A percentile compares a stretch with the other conserved stretches of the same genome.
Conservation (phyloP, 2,329 filamentous ascomycete genomes). For the Cercospora zeina region DNA sequence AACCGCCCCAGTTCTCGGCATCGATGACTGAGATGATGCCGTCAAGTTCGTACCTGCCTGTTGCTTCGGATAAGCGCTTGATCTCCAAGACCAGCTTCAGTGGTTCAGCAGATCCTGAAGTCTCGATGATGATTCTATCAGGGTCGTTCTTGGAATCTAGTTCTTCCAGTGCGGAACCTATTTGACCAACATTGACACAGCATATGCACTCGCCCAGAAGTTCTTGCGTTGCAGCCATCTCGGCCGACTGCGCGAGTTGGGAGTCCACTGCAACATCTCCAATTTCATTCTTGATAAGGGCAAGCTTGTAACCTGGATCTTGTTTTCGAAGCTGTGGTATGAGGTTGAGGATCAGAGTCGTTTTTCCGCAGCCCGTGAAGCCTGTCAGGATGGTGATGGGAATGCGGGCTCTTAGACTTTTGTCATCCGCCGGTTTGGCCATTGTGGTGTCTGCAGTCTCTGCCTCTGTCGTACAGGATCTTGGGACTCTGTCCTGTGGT, state of each 20-base stretch:
- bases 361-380: constrained; percentile 95
- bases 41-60: constrained; percentile 71
- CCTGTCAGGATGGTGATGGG: constrained; percentile 94
- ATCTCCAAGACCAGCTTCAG: constrained; percentile 89
- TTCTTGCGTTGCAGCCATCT: constrained; percentile 87
- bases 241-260: constrained; percentile 76
- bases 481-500: not conserved
- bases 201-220: constrained; percentile 97
- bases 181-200: constrained; percentile 94
- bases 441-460: not conserved
- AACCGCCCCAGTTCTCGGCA: constrained; percentile 92
- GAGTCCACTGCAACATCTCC: constrained; percentile 93
- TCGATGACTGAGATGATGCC: constrained; percentile 89
- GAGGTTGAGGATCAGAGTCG: constrained; percentile 90
- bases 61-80: constrained; percentile 73
- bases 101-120: constrained; percentile 77
- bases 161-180: constrained; percentile 75
- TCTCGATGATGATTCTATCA: constrained; percentile 92
- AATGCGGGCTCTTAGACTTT: constrained; percentile 48
- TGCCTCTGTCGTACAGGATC: not conserved
- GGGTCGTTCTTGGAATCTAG: constrained; percentile 64
- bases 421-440: not conserved
- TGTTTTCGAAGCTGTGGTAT: constrained; percentile 87
- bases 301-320: constrained; percentile 83
- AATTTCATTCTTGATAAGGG: constrained; percentile 97